Base-by-base conservation (phyloP, 768 basidiomycete species). In the Lactarius evosmus region DNA sequence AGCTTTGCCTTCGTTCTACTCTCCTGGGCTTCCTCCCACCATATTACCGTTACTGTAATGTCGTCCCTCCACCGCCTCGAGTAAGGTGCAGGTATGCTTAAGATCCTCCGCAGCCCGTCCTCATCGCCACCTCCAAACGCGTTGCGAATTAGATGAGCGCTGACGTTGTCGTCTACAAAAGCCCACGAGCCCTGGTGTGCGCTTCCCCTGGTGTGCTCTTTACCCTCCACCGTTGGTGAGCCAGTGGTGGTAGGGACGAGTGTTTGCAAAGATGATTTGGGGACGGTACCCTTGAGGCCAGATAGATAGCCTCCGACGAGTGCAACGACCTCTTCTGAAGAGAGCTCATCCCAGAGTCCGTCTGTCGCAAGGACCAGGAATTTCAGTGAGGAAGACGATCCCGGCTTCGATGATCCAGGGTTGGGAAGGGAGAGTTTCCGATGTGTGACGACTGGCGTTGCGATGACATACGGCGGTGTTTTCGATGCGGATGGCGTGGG, bases 291-390 rank as follows among this genome's bases (percentile, higher is more conserved):
- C 69, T 83, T 84, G 44, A 91, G 73, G 25, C 93, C 90, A 19
- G 82, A 77, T 51, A 96, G 78, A 72, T 93, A 84, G 7, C 91
- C 92, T 16, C 85, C 93, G 17, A 96, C 93, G 32, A 97, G 85
- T 22, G 86, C 81, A 53, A 95, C 93, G 11, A 91, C 91, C 63
- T 95, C 92, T 67, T 92, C 85, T 32, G 92, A 93, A 46, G 79
- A 76, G 52, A 84, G 75, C 56, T 77, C 73, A 71, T 84, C 78
- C 85, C 85, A 72, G 29, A 74, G 67, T n/a, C 82, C 82, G 68
- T 97, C 94, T 0, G 94, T 97, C 2, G 94, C 94, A 51, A 97
- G 83, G 52, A 97, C 89, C 59, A 97, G 71, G 75, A 97, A 97
- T 64, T 86, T 85, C 27, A 86, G 74, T 16, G 80, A 66, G 51